Evolutionary conservation across 352 stramenopile species (phyloP).

Genomic region (Thalassiosira mediterranea): DNA sequence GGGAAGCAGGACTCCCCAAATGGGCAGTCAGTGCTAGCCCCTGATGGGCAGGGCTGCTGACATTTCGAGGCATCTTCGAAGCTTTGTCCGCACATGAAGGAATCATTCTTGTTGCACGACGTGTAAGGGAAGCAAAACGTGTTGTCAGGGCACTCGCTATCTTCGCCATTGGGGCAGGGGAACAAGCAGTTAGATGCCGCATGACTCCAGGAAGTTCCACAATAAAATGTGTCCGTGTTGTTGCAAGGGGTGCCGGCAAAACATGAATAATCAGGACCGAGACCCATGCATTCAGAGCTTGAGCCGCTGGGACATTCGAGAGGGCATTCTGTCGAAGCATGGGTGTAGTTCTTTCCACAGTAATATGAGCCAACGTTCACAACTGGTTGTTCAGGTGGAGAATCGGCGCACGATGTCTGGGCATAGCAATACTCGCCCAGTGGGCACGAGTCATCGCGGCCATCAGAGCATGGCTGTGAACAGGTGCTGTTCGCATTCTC

Average conservation of each 20-base stretch:
- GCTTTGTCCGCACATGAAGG: conserved; percentile 60
- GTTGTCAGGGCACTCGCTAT: conserved; percentile 40
- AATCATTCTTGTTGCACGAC: conserved; percentile 44
- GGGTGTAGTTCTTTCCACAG: conserved; percentile 52
- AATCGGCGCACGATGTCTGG: conserved; percentile 46
- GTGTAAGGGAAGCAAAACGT: conserved; percentile 63
- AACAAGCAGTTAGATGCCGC: conserved; percentile 60
- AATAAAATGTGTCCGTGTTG: conserved; percentile 47
- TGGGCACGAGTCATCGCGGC: conserved; percentile 40
- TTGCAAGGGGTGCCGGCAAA: conserved; percentile 56
- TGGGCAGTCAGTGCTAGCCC: conserved; percentile 42
- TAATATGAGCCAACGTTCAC: conserved; percentile 45
- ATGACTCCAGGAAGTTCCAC: conserved; percentile 55
- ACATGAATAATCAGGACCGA: conserved; percentile 57
- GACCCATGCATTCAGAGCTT: conserved; percentile 44
- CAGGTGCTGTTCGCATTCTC: conserved; percentile 49
- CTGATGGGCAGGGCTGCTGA: conserved; percentile 19
- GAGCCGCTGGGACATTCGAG: conserved; percentile 51
- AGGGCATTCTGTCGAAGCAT: conserved; percentile 52
- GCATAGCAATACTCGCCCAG: conserved; percentile 41
- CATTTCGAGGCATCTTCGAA: conserved; percentile 54
- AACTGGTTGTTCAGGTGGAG: background rate
- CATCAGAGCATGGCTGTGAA: conserved; percentile 40
- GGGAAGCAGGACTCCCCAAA: conserved; percentile 49
- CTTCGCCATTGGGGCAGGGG: conserved; percentile 36